These are phyloP conservation scores for Aaosphaeria pasadenensis DNA, from an alignment of 2,329 filamentous ascomycete species.

Conservation along the genomic window DNA sequence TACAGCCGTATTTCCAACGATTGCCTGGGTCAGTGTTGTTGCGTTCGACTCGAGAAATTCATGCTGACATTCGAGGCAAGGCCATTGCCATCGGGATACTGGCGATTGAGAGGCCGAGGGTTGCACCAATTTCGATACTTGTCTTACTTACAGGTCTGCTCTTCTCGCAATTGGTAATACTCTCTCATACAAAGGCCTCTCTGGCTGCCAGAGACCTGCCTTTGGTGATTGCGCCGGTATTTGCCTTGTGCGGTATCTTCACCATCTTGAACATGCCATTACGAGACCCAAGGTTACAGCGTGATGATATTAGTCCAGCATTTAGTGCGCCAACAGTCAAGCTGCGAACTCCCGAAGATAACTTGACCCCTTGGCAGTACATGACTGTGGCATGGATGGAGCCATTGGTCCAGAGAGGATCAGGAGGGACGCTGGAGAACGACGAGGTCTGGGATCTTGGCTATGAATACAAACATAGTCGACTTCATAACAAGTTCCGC, in stretches of 20 bases:
- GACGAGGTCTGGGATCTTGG: conserved; percentile 79
- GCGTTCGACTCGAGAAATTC: not conserved
- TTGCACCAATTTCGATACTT: conserved; percentile 40
- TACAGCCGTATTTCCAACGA: conserved; percentile 20
- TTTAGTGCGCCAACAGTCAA: conserved; percentile 55
- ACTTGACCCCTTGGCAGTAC: conserved; percentile 76
- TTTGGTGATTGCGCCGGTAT: conserved; percentile 31
- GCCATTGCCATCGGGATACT: conserved; percentile 34
- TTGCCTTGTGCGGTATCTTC: conserved; percentile 48
- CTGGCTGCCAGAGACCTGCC: conserved; percentile 32
- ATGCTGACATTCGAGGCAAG: conserved; percentile 24
- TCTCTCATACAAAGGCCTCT: conserved; percentile 16
- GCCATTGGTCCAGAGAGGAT: conserved; percentile 67
- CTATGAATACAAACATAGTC: conserved; percentile 76
- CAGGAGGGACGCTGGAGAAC: conserved; percentile 65
- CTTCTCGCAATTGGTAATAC: conserved; percentile 32
- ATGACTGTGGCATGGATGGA: conserved; percentile 82
- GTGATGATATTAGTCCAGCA: conserved; percentile 57
- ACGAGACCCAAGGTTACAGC: conserved; percentile 56
- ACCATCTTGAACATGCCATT: conserved; percentile 68
- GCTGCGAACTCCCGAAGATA: conserved; percentile 76
- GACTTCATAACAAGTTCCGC: conserved; percentile 72
- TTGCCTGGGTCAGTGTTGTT: conserved; percentile 31
- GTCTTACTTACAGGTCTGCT: conserved; percentile 33
- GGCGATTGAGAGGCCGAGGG: conserved; percentile 38